Conservation (phyloP, 176 grass and related monocot species). For the Zea luxurians region DNA sequence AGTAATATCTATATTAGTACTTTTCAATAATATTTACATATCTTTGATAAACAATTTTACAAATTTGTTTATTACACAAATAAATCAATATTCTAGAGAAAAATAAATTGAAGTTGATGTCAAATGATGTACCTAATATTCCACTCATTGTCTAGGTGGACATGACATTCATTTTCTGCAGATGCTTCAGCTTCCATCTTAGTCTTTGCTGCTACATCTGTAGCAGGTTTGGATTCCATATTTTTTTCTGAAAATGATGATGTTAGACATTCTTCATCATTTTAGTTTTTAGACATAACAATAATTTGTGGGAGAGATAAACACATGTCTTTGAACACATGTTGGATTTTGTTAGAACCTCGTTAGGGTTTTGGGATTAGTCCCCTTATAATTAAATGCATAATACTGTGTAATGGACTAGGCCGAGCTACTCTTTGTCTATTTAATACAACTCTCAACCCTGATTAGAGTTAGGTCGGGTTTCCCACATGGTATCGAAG, state of each 20-base stretch:
- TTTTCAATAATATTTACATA: not conserved
- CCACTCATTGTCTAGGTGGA: slow-evolving; percentile 95
- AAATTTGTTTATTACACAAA: too few relatives aligned
- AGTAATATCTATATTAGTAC: too few relatives aligned
- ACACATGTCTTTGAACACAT: slow-evolving; percentile 89
- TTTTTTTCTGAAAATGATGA: slow-evolving; percentile 68
- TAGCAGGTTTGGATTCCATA: slow-evolving; percentile 72
- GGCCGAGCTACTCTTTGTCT: too few relatives aligned
- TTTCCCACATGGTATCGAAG: too few relatives aligned
- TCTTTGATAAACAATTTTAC: not conserved
- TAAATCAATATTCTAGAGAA: slow-evolving; percentile 10
- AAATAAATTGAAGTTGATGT: not conserved
- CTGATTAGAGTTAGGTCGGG: too few relatives aligned
- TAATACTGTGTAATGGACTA: too few relatives aligned
- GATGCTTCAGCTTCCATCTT: slow-evolving; percentile 86
- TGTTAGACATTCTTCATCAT: slow-evolving; percentile 12
- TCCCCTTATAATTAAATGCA: too few relatives aligned
- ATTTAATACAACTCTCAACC: too few relatives aligned
- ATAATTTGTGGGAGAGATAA: not conserved
- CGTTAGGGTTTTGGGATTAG: too few relatives aligned
- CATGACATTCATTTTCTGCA: slow-evolving; percentile 51
- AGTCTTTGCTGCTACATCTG: slow-evolving; percentile 83
- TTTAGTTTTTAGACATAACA: not conserved
- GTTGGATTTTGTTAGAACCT: too few relatives aligned
- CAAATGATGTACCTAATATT: slow-evolving; percentile 70